Conservation (phyloP, 2,329 filamentous ascomycete species). For the Hymenoscyphus albidus region DNA sequence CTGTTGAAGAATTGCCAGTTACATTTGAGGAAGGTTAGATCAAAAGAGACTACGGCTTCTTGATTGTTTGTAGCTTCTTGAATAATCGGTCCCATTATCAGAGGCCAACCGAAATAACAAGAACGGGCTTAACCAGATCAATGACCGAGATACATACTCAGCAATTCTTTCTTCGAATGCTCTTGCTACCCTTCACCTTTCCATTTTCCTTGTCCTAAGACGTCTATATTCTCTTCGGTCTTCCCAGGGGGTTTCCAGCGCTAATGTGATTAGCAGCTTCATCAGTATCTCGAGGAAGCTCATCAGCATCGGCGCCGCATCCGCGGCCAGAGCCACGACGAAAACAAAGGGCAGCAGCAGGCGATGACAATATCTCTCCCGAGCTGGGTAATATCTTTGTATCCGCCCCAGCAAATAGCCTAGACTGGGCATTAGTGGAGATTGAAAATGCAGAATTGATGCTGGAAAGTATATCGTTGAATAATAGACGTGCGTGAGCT, state of each 20-base stretch:
- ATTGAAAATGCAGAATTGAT: conserved; percentile 14
- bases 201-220: too few species aligned
- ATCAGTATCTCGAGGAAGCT: conserved; percentile 6
- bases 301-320: conserved; percentile 5
- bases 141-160: too few species aligned
- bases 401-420: conserved; percentile 11
- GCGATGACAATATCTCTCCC: conserved; percentile 9
- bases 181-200: too few species aligned
- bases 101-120: too few species aligned
- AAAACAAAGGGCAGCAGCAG: background rate
- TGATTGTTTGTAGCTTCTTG: too few species aligned
- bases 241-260: background rate
- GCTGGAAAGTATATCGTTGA: conserved; percentile 16
- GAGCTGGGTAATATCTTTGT: conserved; percentile 15
- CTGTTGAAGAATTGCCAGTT: too few species aligned
- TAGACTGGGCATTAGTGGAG: conserved; percentile 14
- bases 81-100: too few species aligned
- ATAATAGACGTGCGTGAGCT: conserved; percentile 10
- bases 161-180: too few species aligned
- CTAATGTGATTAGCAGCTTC: background rate
- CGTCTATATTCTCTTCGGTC: too few species aligned
- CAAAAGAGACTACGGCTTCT: background rate
- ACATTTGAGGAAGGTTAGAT: too few species aligned
- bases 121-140: too few species aligned
- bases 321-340: background rate